Evolutionary conservation across 257 asterid genomes (phyloP).

Genomic region (Penstemon newberryi): DNA sequence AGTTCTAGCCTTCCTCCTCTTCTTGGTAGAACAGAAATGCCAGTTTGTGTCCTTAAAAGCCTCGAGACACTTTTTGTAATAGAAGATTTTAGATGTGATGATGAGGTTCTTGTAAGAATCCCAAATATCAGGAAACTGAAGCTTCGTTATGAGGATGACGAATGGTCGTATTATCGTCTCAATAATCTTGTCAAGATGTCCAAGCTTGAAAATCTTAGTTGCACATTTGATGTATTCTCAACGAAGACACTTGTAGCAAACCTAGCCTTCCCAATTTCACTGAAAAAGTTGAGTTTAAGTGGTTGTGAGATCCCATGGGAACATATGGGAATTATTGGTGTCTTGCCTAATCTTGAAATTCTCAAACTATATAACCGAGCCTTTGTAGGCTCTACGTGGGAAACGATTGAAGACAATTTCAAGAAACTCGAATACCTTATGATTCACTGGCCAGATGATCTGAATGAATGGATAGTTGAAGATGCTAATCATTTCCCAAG

Average conservation of each 20-base stretch:
- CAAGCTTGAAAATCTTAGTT: neutral
- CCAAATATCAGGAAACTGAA: slow-evolving; percentile 2
- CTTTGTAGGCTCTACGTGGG: neutral
- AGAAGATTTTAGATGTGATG: neutral
- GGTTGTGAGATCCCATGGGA: neutral
- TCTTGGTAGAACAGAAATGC: neutral
- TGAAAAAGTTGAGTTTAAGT: neutral
- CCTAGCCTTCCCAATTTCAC: neutral
- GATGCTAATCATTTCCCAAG: neutral
- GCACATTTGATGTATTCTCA: neutral
- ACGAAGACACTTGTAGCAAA: neutral
- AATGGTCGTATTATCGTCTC: neutral
- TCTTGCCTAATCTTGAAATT: slow-evolving; percentile 4
- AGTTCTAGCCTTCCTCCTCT: neutral
- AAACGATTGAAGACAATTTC: neutral
- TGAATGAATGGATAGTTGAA: neutral
- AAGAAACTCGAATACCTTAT: neutral
- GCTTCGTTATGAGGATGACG: neutral
- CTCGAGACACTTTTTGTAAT: neutral
- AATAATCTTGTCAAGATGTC: neutral
- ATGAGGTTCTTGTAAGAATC: neutral
- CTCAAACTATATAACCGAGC: neutral
- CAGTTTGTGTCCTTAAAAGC: neutral
- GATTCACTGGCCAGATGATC: neutral
- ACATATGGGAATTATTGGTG: neutral